Percentiles rank a stretch among this genome's conserved stretches.
Evolutionary conservation across 495 filamentous ascomycete species (phyloP).

Genomic region (Rhizodiscina lignyota): DNA sequence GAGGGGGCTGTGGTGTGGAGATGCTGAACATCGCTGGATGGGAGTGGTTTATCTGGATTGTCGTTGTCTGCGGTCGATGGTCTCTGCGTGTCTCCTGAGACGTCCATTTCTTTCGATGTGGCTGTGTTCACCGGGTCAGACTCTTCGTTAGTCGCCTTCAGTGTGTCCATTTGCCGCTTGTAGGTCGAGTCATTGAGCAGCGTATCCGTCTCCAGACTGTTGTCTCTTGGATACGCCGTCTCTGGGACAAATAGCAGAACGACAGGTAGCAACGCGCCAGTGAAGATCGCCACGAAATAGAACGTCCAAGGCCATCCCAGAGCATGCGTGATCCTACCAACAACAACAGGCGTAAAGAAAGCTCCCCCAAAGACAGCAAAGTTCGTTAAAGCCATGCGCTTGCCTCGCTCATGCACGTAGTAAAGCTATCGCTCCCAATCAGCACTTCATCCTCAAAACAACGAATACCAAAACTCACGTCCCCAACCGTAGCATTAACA

Average conservation of each 20-base stretch:
- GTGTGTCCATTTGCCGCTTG: too few species aligned
- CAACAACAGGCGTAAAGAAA: constrained; percentile 79
- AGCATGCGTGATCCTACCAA: constrained; percentile 63
- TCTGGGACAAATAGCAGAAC: constrained; percentile 67
- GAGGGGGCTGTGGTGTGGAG: not conserved
- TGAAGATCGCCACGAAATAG: constrained; percentile 28
- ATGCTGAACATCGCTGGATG: too few species aligned
- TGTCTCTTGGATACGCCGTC: constrained; percentile 56
- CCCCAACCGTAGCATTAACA: constrained; percentile 26
- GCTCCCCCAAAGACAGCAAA: constrained; percentile 80
- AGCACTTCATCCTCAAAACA: too few species aligned
- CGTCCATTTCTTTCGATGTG: not conserved
- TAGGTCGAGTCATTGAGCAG: not conserved
- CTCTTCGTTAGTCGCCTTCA: not conserved
- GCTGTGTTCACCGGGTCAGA: not conserved
- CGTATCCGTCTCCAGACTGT: constrained; percentile 38
- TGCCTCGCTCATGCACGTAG: constrained; percentile 49
- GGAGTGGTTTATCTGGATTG: constrained; percentile 1
- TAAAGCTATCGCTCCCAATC: too few species aligned
- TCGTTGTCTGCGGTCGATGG: not conserved
- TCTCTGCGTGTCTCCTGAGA: not conserved
- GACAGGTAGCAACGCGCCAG: constrained; percentile 21
- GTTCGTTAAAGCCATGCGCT: constrained; percentile 80
- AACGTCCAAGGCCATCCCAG: constrained; percentile 50
- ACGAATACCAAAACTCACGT: too few species aligned